phyloP scores from a whole-genome alignment of 2,329 filamentous ascomycete genomes.

The Hypoxylon sp. region DNA sequence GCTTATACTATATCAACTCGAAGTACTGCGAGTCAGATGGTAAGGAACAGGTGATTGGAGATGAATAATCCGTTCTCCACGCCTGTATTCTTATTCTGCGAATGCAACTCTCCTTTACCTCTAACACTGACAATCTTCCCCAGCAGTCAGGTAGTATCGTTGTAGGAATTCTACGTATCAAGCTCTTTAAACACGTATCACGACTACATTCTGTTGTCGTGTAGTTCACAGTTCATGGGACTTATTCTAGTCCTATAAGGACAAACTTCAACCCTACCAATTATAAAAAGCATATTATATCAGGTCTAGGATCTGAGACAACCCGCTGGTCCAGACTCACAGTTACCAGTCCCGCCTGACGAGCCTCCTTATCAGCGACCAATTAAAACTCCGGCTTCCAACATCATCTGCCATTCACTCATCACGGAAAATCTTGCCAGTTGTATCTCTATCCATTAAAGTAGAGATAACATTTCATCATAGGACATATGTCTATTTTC shows the following conservation, averaged over 20 bases:
- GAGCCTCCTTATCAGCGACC: conserved; percentile 36
- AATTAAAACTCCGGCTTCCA: conserved; percentile 17
- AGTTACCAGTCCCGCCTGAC: conserved; percentile 24
- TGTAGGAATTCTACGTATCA: conserved; percentile 6
- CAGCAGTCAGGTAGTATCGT: neutral
- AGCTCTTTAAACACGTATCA: neutral
- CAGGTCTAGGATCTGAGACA: conserved; percentile 2
- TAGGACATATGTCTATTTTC: neutral
- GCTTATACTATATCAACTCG: neutral
- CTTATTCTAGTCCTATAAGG: neutral
- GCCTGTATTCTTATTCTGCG: neutral
- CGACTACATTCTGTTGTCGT: neutral
- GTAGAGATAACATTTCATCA: neutral
- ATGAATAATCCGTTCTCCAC: neutral
- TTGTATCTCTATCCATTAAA: neutral
- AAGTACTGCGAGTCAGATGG: neutral
- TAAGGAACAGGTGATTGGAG: neutral
- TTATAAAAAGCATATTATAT: conserved; percentile 11
- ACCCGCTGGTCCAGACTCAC: neutral
- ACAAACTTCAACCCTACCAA: neutral
- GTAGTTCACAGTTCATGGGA: neutral
- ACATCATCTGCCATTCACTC: conserved; percentile 19
- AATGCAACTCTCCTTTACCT: neutral
- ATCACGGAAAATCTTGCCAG: neutral
- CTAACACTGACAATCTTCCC: neutral